phyloP scores from a whole-genome alignment of 1,284 basidiomycete genomes.

The Rhodotorula mucilaginosa region DNA sequence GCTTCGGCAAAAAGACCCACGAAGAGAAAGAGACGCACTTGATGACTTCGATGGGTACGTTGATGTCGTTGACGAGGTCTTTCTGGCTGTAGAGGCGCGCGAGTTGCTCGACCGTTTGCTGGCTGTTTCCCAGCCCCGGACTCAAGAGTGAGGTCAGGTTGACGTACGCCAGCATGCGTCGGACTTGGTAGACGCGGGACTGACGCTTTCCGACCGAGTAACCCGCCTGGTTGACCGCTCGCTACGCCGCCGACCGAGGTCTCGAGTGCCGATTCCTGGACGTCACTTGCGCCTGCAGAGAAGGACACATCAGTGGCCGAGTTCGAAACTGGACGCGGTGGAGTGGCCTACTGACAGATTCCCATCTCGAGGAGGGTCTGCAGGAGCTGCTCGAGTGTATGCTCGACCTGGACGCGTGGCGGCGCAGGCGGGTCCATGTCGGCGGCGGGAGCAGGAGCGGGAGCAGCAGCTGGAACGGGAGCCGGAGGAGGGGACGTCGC shows the following conservation, averaged over 20 bases:
- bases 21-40: constrained; percentile 15
- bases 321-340: background rate
- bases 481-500: background rate
- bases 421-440: background rate
- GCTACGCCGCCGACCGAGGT: constrained; percentile 21
- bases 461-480: background rate
- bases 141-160: background rate
- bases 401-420: constrained; percentile 31
- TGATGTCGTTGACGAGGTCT: constrained; percentile 23
- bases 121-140: background rate
- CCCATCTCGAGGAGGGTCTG: constrained; percentile 44
- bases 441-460: background rate
- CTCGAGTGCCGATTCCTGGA: constrained; percentile 41
- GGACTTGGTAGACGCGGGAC: background rate
- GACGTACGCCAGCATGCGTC: background rate
- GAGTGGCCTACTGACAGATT: constrained; percentile 28
- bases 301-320: background rate
- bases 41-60: constrained; percentile 35
- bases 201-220: constrained; percentile 43
- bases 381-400: constrained; percentile 38
- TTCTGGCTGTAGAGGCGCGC: constrained; percentile 27
- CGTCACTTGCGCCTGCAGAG: constrained; percentile 40
- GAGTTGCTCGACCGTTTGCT: constrained; percentile 37
- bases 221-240: constrained; percentile 35
- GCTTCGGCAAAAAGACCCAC: too few relatives aligned